A percentile compares a stretch with the other conserved stretches of the same genome.
Evolutionary conservation across 1,139 yeast species (phyloP).

Genomic region (Protomyces arabidopsidicola): DNA sequence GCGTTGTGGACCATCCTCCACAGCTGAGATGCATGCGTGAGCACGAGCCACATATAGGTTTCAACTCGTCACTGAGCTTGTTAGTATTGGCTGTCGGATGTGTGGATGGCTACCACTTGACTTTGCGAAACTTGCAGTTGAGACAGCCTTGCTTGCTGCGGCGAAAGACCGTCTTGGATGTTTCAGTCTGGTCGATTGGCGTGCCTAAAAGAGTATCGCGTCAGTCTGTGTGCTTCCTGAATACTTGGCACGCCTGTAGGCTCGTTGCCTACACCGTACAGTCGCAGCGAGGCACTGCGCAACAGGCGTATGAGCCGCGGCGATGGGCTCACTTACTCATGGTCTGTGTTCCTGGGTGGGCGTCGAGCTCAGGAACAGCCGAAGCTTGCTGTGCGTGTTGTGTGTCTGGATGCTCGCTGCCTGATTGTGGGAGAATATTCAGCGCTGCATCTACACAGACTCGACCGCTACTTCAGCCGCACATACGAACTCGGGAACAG

Average conservation of each 20-base stretch:
- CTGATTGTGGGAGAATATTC: too few species aligned
- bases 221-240: too few species aligned
- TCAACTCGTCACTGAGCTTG: slow-evolving; percentile 7
- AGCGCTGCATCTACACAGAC: not conserved
- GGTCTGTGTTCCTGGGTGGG: not conserved
- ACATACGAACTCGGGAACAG: slow-evolving; percentile 92
- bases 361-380: not conserved
- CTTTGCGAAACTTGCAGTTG: slow-evolving; percentile 25
- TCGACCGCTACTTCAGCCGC: slow-evolving; percentile 32
- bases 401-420: too few species aligned
- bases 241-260: too few species aligned
- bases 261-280: too few species aligned
- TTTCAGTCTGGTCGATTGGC: too few species aligned
- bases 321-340: not conserved
- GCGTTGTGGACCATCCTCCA: slow-evolving; percentile 16
- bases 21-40: slow-evolving; percentile 18
- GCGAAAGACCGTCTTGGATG: not conserved
- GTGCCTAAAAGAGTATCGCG: too few species aligned
- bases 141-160: slow-evolving; percentile 26
- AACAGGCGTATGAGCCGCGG: not conserved
- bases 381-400: not conserved
- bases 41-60: slow-evolving; percentile 19
- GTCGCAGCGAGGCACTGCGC: too few species aligned
- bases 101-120: slow-evolving; percentile 8
- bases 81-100: not conserved